These are phyloP conservation scores for Eucalyptus microcorys DNA, from an alignment of 345 rosid species.

Conservation along the genomic window DNA sequence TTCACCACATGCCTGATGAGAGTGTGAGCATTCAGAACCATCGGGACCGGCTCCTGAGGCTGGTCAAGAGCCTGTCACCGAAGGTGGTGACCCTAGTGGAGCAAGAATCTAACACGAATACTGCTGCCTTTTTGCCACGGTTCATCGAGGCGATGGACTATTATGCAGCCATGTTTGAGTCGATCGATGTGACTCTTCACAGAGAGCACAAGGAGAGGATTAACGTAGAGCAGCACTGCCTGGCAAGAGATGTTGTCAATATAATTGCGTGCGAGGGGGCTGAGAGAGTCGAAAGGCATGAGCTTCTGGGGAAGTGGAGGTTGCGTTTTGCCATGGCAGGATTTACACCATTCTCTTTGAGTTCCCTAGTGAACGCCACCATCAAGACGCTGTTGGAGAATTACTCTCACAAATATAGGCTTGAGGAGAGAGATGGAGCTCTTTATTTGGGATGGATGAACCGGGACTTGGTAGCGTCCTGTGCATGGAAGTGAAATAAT, in stretches of 20 bases:
- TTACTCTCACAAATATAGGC: constrained; percentile 45
- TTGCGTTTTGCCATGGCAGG: constrained; percentile 79
- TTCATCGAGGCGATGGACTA: constrained; percentile 67
- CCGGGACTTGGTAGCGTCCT: constrained; percentile 75
- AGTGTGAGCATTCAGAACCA: constrained; percentile 77
- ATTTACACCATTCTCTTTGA: constrained; percentile 61
- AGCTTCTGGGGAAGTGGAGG: constrained; percentile 83
- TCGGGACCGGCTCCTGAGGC: constrained; percentile 57
- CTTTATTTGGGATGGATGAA: constrained; percentile 83
- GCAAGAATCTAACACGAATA: constrained; percentile 89
- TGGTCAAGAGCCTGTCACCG: constrained; percentile 62
- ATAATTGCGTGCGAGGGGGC: constrained; percentile 83
- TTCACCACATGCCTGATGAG: constrained; percentile 83
- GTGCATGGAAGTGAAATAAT: constrained; percentile 57
- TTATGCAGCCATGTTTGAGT: constrained; percentile 85
- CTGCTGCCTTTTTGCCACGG: constrained; percentile 73
- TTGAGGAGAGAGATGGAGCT: constrained; percentile 75
- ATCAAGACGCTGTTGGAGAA: constrained; percentile 56
- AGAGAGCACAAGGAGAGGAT: constrained; percentile 74
- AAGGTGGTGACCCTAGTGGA: constrained; percentile 89
- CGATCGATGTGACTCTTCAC: constrained; percentile 61
- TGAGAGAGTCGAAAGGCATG: constrained; percentile 81
- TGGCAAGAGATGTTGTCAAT: constrained; percentile 81
- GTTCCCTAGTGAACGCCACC: constrained; percentile 62
- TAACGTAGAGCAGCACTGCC: constrained; percentile 83